A percentile compares a stretch with the other conserved stretches of the same genome.
phyloP scores from a whole-genome alignment of 768 basidiomycete species.

The Suillus variegatus region DNA sequence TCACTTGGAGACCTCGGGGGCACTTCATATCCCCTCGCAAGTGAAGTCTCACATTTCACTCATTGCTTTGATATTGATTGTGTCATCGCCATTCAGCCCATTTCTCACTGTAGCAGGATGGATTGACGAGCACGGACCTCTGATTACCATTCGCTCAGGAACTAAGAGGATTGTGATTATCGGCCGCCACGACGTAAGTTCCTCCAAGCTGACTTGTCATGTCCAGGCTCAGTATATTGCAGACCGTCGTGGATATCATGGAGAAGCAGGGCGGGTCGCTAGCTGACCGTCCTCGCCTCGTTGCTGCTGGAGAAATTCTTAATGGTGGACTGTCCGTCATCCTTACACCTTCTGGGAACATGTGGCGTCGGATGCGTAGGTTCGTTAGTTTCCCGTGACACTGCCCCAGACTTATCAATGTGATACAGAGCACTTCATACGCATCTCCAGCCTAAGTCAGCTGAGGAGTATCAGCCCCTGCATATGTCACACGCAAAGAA shows the following conservation, averaged over 20 bases:
- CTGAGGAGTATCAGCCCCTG: background rate
- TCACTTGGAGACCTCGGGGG: background rate
- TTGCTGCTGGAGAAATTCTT: background rate
- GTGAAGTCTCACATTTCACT: background rate
- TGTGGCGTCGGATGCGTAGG: constrained; percentile 2
- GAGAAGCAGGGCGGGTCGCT: background rate
- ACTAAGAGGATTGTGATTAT: background rate
- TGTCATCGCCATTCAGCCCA: background rate
- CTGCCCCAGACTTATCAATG: no score
- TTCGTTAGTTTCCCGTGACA: background rate
- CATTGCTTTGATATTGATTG: background rate
- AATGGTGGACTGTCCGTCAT: background rate
- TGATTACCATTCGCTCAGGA: background rate
- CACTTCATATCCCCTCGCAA: background rate
- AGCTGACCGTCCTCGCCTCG: background rate
- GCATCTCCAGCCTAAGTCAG: background rate
- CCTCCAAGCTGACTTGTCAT: background rate
- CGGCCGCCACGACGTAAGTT: background rate
- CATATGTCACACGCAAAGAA: background rate
- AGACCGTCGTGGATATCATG: background rate
- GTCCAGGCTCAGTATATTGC: background rate
- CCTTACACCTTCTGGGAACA: background rate
- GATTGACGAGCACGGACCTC: background rate
- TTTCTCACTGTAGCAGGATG: background rate
- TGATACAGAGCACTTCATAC: background rate